Conservation (phyloP, 2,329 filamentous ascomycete genomes). For the Trichoderma endophyticum region DNA sequence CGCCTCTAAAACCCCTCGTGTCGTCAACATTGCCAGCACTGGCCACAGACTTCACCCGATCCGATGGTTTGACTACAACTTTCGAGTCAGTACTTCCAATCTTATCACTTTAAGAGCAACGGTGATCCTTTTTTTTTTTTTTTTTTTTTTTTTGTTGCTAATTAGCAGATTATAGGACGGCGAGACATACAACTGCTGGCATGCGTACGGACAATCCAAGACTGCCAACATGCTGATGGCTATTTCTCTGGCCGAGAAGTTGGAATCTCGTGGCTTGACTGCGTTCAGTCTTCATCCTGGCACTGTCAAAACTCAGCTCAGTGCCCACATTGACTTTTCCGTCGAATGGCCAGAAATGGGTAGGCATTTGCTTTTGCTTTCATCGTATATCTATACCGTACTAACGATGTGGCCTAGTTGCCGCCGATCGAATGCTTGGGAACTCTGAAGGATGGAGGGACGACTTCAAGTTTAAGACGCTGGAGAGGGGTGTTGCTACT, state of each 20-base stretch:
- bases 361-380: background rate
- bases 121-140: too few species aligned
- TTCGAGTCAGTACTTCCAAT: conserved; percentile 27
- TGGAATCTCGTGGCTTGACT: conserved; percentile 29
- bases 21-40: conserved; percentile 42
- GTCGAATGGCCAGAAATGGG: background rate
- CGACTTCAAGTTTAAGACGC: background rate
- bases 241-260: conserved; percentile 32
- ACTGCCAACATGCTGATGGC: conserved; percentile 17
- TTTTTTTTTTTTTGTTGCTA: background rate
- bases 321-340: conserved; percentile 24
- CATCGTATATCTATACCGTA: background rate
- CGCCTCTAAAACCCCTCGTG: conserved; percentile 25
- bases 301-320: conserved; percentile 27
- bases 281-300: conserved; percentile 38
- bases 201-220: conserved; percentile 8
- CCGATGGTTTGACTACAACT: conserved; percentile 44
- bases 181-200: conserved; percentile 9
- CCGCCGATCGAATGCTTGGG: background rate
- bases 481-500: background rate
- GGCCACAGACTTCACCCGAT: conserved; percentile 42
- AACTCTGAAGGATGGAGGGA: background rate
- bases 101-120: too few species aligned
- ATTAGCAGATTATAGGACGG: background rate
- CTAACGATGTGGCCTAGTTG: background rate